phyloP scores from a whole-genome alignment of 176 grass and related monocot genomes.

The Tuctoria greenei region DNA sequence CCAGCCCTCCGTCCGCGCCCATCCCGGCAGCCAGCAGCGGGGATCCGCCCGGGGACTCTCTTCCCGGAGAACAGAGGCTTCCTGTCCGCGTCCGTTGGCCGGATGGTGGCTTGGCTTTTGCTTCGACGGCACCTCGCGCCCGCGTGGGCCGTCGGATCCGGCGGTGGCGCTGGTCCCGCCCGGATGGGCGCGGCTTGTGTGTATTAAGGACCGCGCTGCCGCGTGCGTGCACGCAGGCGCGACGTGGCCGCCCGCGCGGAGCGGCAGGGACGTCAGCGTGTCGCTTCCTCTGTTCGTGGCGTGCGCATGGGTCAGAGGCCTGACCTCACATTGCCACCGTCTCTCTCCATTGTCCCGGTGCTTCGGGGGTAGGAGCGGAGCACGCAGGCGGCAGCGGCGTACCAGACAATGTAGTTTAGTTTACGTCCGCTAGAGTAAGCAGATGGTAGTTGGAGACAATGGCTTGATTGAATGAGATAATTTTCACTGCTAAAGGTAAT shows the following conservation, averaged over 20 bases:
- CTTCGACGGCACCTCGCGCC: background rate
- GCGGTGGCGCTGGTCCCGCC: too few species aligned
- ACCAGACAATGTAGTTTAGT: background rate
- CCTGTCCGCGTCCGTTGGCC: too few species aligned
- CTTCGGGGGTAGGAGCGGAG: background rate
- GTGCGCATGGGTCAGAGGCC: background rate
- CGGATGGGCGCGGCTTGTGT: background rate
- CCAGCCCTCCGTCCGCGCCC: conserved; percentile 33
- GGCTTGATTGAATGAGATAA: too few species aligned
- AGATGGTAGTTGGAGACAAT: too few species aligned
- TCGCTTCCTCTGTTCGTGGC: background rate
- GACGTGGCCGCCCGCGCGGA: conserved; percentile 28
- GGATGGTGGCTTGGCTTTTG: background rate
- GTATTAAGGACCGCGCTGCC: background rate
- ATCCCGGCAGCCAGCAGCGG: background rate
- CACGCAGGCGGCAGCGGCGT: background rate
- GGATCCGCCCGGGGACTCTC: background rate
- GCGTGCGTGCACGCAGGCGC: conserved; percentile 30
- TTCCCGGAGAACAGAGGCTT: background rate
- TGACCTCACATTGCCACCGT: background rate
- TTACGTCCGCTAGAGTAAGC: background rate
- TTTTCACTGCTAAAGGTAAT: too few species aligned
- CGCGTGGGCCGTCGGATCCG: conserved; percentile 17
- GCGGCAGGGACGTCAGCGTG: background rate
- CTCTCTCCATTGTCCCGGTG: background rate